These are phyloP conservation scores for Periconia macrospinosa DNA, from an alignment of 2,329 filamentous ascomycete species.

Conservation along the genomic window DNA sequence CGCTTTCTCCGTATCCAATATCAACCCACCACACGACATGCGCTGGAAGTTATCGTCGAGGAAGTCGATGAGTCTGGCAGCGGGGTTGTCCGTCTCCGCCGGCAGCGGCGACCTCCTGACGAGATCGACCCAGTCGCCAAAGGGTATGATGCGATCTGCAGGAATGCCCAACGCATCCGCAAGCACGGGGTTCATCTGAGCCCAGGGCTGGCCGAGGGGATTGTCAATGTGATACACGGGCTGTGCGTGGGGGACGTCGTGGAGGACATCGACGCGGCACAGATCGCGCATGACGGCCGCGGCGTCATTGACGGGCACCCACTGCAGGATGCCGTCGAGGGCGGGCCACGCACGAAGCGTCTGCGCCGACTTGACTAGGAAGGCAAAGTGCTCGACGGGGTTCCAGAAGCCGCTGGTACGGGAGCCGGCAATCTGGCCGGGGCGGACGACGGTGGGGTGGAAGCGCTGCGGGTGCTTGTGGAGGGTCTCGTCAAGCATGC, in stretches of 20 bases:
- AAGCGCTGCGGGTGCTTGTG: slow-evolving; percentile 48
- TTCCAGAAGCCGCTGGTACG: slow-evolving; percentile 59
- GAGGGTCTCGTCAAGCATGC: slow-evolving; percentile 54
- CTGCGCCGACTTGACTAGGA: slow-evolving; percentile 56
- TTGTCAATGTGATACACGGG: slow-evolving; percentile 52
- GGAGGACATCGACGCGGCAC: too few relatives aligned
- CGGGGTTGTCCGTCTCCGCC: slow-evolving; percentile 31
- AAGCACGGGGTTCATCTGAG: slow-evolving; percentile 39
- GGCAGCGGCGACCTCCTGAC: slow-evolving; percentile 26
- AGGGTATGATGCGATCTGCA: slow-evolving; percentile 37
- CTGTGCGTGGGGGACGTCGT: background rate
- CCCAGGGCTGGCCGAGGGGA: slow-evolving; percentile 47
- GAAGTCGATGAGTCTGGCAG: slow-evolving; percentile 35
- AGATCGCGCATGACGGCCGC: slow-evolving; percentile 42
- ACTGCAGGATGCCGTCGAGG: slow-evolving; percentile 45
- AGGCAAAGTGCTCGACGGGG: slow-evolving; percentile 53
- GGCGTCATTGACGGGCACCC: slow-evolving; percentile 52
- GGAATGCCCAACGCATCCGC: slow-evolving; percentile 31
- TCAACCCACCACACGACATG: slow-evolving; percentile 51
- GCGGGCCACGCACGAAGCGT: slow-evolving; percentile 48
- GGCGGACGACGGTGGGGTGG: slow-evolving; percentile 48
- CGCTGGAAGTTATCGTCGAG: slow-evolving; percentile 39
- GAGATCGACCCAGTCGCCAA: slow-evolving; percentile 45
- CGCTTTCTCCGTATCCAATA: slow-evolving; percentile 43
- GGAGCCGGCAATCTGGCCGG: slow-evolving; percentile 58